Evolutionary conservation across 2,329 filamentous ascomycete genomes (phyloP), one percentile per base, ranked within the genome.

Genomic region (Pleochaeta shiraiana): DNA sequence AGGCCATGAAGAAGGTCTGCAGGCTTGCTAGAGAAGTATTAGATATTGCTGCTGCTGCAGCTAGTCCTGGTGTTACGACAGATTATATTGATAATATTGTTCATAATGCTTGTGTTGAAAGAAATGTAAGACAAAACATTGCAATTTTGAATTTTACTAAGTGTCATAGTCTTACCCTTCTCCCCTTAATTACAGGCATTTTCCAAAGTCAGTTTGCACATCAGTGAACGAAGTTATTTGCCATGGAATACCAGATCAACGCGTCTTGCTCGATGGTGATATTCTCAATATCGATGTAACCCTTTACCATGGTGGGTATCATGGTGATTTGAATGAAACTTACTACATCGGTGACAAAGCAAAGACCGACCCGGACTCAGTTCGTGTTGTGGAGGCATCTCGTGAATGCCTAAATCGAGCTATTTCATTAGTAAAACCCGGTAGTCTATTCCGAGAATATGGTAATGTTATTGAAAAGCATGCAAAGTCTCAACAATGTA

Each of bases 271-370:
- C 68, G 92, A 98, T 70, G 93, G 93, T 67, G 93, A 98, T 72
- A 97, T 98, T 68, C 78, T 98, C 72, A 98, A 98, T 77, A 90
- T 98, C 69, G 93, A 98, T 70, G 88, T 98, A 4, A 91, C 90
- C 0, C 78, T 98, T 53, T 98, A 95, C 75, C 90, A 97, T 74
- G 88, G 86, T 67, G 93, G 93, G 64, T 97, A 92, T 77, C 93
- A 98, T 73, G 90, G 90, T 64, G 93, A 98, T 74, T 79, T 98
- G 64, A 98, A 98, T 77, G 93, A 98, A 78, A 98, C 93, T 14
- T 98, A 97, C 77, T 98, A 98, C 74, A 88, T 98, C 60, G 93
- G 93, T 65, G 87, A 95, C 70, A 90, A 87, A 72, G 88, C 93
- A 50, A 82, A 83, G 71, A 84, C 87, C 9, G 86, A 97, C 71